A percentile compares a stretch with the other conserved stretches of the same genome.
Conservation (phyloP, 495 filamentous ascomycete species). For the Bathelium albidoporum region DNA sequence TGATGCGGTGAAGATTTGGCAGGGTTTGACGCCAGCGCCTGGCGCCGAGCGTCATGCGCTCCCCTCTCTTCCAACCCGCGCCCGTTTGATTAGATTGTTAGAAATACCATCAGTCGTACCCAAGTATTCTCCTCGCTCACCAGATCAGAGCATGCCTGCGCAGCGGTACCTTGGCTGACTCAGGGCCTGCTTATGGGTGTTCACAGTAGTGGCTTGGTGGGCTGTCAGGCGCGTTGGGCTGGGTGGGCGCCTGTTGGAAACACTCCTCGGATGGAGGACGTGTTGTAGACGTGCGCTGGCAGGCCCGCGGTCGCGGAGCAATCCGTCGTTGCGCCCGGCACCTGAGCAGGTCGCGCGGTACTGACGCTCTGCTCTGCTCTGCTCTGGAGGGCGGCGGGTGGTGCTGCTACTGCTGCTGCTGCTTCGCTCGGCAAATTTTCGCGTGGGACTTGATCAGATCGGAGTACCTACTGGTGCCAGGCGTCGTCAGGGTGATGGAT, state of each 20-base stretch:
- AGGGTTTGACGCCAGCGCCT: not conserved
- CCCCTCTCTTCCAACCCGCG: not conserved
- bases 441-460: too few relatives aligned
- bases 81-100: not conserved
- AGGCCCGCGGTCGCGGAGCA: not conserved
- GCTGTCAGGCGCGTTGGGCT: not conserved
- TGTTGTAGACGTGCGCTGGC: conserved; percentile 2
- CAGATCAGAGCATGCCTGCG: too few relatives aligned
- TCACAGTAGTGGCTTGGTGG: not conserved
- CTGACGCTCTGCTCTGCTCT: too few relatives aligned
- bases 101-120: too few relatives aligned
- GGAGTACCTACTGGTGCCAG: too few relatives aligned
- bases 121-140: too few relatives aligned
- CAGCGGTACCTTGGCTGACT: not conserved
- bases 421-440: too few relatives aligned
- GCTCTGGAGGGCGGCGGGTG: too few relatives aligned
- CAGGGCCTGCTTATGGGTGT: not conserved
- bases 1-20: conserved; percentile 1
- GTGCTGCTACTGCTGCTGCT: too few relatives aligned
- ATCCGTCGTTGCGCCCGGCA: not conserved
- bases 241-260: not conserved
- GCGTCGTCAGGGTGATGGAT: too few relatives aligned
- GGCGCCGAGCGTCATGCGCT: not conserved
- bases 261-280: not conserved
- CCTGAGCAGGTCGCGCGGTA: too few relatives aligned